Conservation (phyloP, 352 stramenopile genomes). For the Hyaloperonospora brassicae region DNA sequence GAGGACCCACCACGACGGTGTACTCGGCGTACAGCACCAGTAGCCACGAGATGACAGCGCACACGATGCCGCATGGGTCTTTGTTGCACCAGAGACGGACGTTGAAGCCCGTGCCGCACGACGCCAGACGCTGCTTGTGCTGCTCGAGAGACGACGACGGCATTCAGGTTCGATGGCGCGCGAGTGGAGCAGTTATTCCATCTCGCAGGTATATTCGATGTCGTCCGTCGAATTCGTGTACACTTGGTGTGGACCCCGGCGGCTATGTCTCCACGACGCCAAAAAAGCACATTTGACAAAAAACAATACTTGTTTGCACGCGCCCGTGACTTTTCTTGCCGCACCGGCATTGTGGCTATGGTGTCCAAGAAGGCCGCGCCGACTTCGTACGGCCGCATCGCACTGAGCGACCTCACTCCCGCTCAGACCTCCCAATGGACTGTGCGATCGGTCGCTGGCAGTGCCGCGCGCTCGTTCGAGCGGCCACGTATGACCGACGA, state of each 20-base stretch:
- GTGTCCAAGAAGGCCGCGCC: constrained; percentile 11
- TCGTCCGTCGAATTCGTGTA: too few species aligned
- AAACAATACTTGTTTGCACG: too few species aligned
- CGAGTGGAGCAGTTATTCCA: too few species aligned
- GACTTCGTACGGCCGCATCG: constrained; percentile 52
- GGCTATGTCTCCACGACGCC: too few species aligned
- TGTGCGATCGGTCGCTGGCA: constrained; percentile 52
- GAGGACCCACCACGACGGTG: constrained; percentile 66
- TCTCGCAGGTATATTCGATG: too few species aligned
- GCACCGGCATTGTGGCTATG: constrained; percentile 8
- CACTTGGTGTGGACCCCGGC: too few species aligned
- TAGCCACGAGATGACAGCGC: constrained; percentile 84
- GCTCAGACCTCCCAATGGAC: constrained; percentile 43
- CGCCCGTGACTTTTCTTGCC: too few species aligned
- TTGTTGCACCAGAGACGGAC: constrained; percentile 86
- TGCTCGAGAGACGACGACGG: constrained; percentile 36
- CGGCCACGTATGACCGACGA: constrained; percentile 12
- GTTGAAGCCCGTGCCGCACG: constrained; percentile 75
- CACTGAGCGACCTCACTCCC: constrained; percentile 47
- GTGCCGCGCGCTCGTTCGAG: constrained; percentile 34
- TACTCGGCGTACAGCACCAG: constrained; percentile 89
- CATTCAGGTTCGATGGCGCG: constrained; percentile 6
- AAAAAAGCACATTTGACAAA: too few species aligned
- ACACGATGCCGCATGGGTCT: constrained; percentile 88
- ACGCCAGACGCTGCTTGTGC: constrained; percentile 31